Evolutionary conservation across 768 basidiomycete genomes (phyloP).

Genomic region (Boletus pseudopeckii): DNA sequence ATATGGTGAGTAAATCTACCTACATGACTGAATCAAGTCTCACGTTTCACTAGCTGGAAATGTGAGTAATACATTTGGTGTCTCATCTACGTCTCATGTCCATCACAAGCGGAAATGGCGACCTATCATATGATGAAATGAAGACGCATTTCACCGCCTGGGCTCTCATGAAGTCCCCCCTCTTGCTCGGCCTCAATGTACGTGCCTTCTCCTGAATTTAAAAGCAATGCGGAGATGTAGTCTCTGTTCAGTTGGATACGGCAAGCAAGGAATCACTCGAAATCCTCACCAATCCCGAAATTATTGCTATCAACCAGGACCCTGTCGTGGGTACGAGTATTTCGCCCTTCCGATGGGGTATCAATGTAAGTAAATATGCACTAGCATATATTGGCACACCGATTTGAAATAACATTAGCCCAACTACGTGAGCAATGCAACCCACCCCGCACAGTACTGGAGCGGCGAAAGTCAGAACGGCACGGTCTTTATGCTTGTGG

Average conservation of each 20-base stretch:
- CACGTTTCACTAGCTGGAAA: slow-evolving; percentile 43
- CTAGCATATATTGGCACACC: not conserved
- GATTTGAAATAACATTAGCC: slow-evolving; percentile 21
- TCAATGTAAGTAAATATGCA: slow-evolving; percentile 45
- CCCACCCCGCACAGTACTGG: slow-evolving; percentile 70
- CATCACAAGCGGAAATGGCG: slow-evolving; percentile 53
- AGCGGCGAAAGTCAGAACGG: slow-evolving; percentile 64
- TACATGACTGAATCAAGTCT: not conserved
- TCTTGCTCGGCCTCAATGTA: slow-evolving; percentile 60
- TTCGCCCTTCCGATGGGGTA: slow-evolving; percentile 66
- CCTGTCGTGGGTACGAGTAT: slow-evolving; percentile 56
- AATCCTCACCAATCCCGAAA: slow-evolving; percentile 60
- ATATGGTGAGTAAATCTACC: slow-evolving; percentile 45
- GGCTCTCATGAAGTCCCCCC: slow-evolving; percentile 68
- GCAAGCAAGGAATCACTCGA: slow-evolving; percentile 49
- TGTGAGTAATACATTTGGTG: slow-evolving; percentile 35
- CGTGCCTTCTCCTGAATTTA: slow-evolving; percentile 15
- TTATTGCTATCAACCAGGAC: slow-evolving; percentile 69
- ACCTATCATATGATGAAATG: slow-evolving; percentile 57
- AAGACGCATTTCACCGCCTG: slow-evolving; percentile 73
- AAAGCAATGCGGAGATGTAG: not conserved
- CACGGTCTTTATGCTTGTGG: slow-evolving; percentile 63
- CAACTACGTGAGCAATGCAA: slow-evolving; percentile 38
- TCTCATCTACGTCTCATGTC: not conserved
- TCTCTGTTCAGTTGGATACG: slow-evolving; percentile 41